Conservation (phyloP, 1,284 basidiomycete genomes). For the Microbotryum saponariae region DNA sequence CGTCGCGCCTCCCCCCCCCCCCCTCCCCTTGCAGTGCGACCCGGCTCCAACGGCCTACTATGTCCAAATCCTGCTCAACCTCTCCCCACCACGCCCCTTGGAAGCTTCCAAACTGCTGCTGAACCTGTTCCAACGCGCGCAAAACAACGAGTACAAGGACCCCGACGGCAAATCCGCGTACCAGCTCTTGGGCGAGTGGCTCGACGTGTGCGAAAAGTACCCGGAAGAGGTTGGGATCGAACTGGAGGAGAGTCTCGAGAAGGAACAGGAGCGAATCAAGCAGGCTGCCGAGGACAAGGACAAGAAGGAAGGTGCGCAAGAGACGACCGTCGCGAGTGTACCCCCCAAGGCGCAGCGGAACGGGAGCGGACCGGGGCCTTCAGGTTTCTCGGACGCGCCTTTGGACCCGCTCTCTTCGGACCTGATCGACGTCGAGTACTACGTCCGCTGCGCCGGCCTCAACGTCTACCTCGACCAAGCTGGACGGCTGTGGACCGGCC, state of each 20-base stretch:
- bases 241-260: constrained; percentile 52
- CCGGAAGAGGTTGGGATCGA: constrained; percentile 88
- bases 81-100: constrained; percentile 66
- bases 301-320: constrained; percentile 26
- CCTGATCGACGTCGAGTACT: constrained; percentile 71
- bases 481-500: constrained; percentile 87
- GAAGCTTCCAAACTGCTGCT: constrained; percentile 90
- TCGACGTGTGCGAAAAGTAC: constrained; percentile 83
- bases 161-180: constrained; percentile 94
- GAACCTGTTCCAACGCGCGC: constrained; percentile 65
- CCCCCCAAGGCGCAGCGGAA: constrained; percentile 43
- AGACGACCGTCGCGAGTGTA: constrained; percentile 35
- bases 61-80: constrained; percentile 58
- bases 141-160: constrained; percentile 72
- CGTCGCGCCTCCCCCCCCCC: not conserved
- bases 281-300: constrained; percentile 25
- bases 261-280: constrained; percentile 29
- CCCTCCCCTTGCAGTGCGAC: constrained; percentile 49
- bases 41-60: constrained; percentile 79
- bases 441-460: constrained; percentile 79
- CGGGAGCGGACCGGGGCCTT: not conserved
- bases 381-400: constrained; percentile 5
- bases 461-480: constrained; percentile 90
- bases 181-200: constrained; percentile 84
- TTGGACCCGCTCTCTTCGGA: constrained; percentile 55